Percentiles rank a stretch among this genome's conserved stretches.
These are phyloP conservation scores for Prorocentrum cordatum DNA, from an alignment of 169 alveolate species.

Conservation along the genomic window DNA sequence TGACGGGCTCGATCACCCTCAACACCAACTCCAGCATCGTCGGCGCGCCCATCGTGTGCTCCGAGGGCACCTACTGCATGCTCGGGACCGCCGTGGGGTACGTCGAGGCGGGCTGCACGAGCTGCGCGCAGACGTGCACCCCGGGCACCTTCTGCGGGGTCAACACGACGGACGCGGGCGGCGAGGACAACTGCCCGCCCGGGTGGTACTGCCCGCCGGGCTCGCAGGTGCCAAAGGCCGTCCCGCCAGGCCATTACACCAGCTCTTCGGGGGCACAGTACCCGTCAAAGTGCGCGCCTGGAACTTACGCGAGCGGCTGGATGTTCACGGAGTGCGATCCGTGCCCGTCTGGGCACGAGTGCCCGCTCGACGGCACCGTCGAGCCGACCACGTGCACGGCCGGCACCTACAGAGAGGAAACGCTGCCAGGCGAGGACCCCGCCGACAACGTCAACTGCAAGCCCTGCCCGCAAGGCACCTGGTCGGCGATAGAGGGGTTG, in stretches of 20 bases:
- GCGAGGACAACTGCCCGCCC: constrained; percentile 43
- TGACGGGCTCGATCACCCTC: no score
- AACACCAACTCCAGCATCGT: not conserved
- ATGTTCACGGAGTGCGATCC: constrained; percentile 28
- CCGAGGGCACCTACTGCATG: not conserved
- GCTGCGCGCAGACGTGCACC: constrained; percentile 18
- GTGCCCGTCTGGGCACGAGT: constrained; percentile 54
- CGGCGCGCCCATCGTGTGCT: not conserved
- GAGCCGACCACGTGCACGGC: constrained; percentile 31
- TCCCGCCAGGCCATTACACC: not conserved
- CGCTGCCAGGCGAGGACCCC: constrained; percentile 43
- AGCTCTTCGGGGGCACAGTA: constrained; percentile 8
- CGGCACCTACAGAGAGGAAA: constrained; percentile 56
- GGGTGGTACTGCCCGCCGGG: constrained; percentile 1
- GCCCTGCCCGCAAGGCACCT: constrained; percentile 59
- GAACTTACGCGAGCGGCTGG: constrained; percentile 53
- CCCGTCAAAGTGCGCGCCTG: constrained; percentile 53
- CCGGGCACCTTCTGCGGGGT: constrained; percentile 58
- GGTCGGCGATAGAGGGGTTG: constrained; percentile 24
- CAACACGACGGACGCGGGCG: constrained; percentile 55
- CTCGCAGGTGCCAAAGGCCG: not conserved
- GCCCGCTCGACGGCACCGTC: constrained; percentile 63
- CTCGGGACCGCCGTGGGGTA: not conserved
- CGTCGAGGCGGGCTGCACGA: not conserved
- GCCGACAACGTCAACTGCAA: constrained; percentile 38